These are phyloP conservation scores for Rheum nobile DNA, from an alignment of 148 eudicot genomes.

Conservation along the genomic window DNA sequence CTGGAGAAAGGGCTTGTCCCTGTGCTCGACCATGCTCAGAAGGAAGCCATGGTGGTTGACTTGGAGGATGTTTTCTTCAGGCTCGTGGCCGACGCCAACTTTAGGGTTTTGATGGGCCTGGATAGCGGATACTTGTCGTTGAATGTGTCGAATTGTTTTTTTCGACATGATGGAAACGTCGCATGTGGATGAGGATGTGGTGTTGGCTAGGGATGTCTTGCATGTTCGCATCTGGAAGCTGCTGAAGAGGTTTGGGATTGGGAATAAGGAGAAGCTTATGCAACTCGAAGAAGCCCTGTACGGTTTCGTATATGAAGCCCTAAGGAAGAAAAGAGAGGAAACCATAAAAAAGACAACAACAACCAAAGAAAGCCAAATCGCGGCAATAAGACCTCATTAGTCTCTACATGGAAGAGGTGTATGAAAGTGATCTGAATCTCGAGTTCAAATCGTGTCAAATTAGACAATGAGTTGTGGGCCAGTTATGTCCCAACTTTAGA, in stretches of 20 bases:
- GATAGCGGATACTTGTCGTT: slow-evolving; percentile 32
- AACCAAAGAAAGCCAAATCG: background rate
- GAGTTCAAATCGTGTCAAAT: too few relatives aligned
- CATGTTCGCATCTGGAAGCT: slow-evolving; percentile 43
- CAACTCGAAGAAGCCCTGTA: slow-evolving; percentile 29
- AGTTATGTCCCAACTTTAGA: too few relatives aligned
- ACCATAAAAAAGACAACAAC: background rate
- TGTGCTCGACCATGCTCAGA: slow-evolving; percentile 14
- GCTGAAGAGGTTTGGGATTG: slow-evolving; percentile 36
- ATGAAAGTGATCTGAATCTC: background rate
- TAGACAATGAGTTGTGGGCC: too few relatives aligned
- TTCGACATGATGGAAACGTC: slow-evolving; percentile 20
- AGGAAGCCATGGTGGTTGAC: slow-evolving; percentile 16
- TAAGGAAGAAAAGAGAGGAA: slow-evolving; percentile 22
- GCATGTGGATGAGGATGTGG: slow-evolving; percentile 27
- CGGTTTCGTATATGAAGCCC: slow-evolving; percentile 16
- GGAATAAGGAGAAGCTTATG: slow-evolving; percentile 24
- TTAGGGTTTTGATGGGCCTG: slow-evolving; percentile 23
- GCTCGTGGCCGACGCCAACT: slow-evolving; percentile 15
- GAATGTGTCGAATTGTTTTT: slow-evolving; percentile 22
- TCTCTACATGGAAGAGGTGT: slow-evolving; percentile 9
- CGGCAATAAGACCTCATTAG: slow-evolving; percentile 17
- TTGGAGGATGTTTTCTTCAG: slow-evolving; percentile 31
- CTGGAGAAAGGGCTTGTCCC: slow-evolving; percentile 17
- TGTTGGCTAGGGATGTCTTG: slow-evolving; percentile 27